Base-by-base conservation (phyloP, 768 basidiomycete species). In the Floccularia luteovirens region DNA sequence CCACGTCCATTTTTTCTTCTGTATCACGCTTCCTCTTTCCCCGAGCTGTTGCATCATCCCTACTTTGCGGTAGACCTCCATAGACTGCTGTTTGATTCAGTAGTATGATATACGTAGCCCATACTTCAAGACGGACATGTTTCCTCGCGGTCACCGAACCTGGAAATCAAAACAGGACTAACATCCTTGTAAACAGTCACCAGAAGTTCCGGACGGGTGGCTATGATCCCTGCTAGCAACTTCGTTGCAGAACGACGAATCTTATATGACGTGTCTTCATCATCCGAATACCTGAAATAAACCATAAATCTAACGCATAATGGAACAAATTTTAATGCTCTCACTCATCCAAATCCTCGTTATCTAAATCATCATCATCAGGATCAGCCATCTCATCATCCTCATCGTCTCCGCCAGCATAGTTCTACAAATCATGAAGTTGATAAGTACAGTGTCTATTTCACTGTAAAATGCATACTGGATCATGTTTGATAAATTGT, bases 191-290 rank as follows among this genome's bases (percentile, higher is more conserved):
- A 96, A 37, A 94, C 72, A 2, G 79, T 65, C 11, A 69, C 61
- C 16, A 97, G 72, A 2, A 91, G 72, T 54, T 97, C 96, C 1
- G 92, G 90, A 19, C 92, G 87, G 1, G 94, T 98, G 10, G 77
- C 79, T 42, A 98, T 82, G 35, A 96, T 67, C 4, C 88, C 85
- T 21, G 82, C 67, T 12, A 98, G 71, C 3, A 98, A 68, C 57
- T 97, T 97, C 13, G 92, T 90, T 5, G 96, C 84, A 5, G 90
- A 83, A 32, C 96, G 80, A 47, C 96, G 84, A 42, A 96, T 90
- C 61, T 97, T 97, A 75, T 96, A 98, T 0, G 94, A 97, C 8
- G 87, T 89, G 54, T 99, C 96, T 58, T 98, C 96, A 43, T 99
- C 96, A 50, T 99, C 96, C 4, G 90, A 91, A 59, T 96, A 97